Evolutionary conservation across 108 stramenopile species (phyloP).

Genomic region (Licmophora abbreviata): DNA sequence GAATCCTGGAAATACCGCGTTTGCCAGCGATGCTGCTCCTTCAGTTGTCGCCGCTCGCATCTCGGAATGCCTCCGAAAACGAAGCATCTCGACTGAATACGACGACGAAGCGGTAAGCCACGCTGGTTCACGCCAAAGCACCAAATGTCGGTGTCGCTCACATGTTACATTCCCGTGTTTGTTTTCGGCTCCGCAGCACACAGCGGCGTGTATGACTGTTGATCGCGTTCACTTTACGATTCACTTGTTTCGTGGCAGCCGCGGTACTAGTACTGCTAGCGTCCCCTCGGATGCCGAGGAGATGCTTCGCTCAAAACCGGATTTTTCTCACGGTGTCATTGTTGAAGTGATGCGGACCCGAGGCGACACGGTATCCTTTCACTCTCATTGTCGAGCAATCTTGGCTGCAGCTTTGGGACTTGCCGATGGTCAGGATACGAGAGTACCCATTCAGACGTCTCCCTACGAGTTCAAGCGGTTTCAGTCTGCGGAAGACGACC

Average conservation of each 20-base stretch:
- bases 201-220: slow-evolving; percentile 34
- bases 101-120: slow-evolving; percentile 37
- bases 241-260: slow-evolving; percentile 19
- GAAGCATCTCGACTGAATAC: slow-evolving; percentile 43
- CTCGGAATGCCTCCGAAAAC: slow-evolving; percentile 31
- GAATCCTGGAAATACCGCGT: slow-evolving; percentile 19
- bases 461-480: slow-evolving; percentile 14
- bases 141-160: neutral
- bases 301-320: slow-evolving; percentile 2
- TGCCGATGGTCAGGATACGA: slow-evolving; percentile 18
- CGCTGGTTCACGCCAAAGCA: neutral
- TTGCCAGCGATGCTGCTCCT: slow-evolving; percentile 31
- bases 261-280: neutral
- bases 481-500: neutral
- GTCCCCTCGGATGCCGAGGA: neutral
- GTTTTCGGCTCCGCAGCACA: neutral
- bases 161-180: neutral
- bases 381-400: slow-evolving; percentile 28
- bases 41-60: slow-evolving; percentile 48
- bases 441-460: slow-evolving; percentile 11
- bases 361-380: slow-evolving; percentile 28
- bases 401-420: slow-evolving; percentile 25
- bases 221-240: slow-evolving; percentile 35
- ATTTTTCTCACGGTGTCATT: slow-evolving; percentile 24
- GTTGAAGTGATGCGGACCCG: slow-evolving; percentile 29